Evolutionary conservation across 2,329 filamentous ascomycete species (phyloP).

Genomic region (Paraphoma sp.): DNA sequence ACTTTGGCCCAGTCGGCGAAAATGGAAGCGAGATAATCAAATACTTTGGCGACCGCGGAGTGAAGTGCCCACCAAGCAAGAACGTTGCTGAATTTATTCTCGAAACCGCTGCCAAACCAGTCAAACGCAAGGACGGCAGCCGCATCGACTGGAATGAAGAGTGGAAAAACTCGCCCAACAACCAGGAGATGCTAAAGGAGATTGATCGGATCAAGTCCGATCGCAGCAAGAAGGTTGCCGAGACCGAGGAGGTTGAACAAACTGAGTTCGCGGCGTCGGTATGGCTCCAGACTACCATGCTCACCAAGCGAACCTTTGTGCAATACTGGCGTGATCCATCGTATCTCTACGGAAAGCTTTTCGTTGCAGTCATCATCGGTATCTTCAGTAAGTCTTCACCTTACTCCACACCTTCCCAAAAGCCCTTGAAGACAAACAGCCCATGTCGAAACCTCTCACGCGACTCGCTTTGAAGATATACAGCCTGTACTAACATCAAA

Average conservation of each 20-base stretch:
- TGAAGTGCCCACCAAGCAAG: slow-evolving; percentile 69
- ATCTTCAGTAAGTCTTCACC: slow-evolving; percentile 63
- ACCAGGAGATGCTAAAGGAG: slow-evolving; percentile 64
- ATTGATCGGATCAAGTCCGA: slow-evolving; percentile 69
- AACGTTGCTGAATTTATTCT: slow-evolving; percentile 72
- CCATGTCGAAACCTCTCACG: too few species aligned
- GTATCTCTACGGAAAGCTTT: slow-evolving; percentile 80
- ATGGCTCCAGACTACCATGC: slow-evolving; percentile 66
- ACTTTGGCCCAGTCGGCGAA: slow-evolving; percentile 75
- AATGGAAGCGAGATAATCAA: slow-evolving; percentile 69
- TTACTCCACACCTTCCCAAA: background rate
- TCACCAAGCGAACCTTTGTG: slow-evolving; percentile 73
- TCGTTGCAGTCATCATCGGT: slow-evolving; percentile 72
- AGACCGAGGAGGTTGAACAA: slow-evolving; percentile 25
- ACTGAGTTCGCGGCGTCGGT: slow-evolving; percentile 72
- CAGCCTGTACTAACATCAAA: background rate
- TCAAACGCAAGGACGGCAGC: slow-evolving; percentile 60
- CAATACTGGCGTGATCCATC: slow-evolving; percentile 79
- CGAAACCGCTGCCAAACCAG: slow-evolving; percentile 67
- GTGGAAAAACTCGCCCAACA: slow-evolving; percentile 71
- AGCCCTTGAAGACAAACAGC: too few species aligned
- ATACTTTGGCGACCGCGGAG: slow-evolving; percentile 72
- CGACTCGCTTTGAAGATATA: background rate
- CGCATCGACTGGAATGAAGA: slow-evolving; percentile 76
- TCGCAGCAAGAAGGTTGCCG: slow-evolving; percentile 57